Evolutionary conservation across 805 yeast species (phyloP).

Genomic region (Lachancea thermotolerans): DNA sequence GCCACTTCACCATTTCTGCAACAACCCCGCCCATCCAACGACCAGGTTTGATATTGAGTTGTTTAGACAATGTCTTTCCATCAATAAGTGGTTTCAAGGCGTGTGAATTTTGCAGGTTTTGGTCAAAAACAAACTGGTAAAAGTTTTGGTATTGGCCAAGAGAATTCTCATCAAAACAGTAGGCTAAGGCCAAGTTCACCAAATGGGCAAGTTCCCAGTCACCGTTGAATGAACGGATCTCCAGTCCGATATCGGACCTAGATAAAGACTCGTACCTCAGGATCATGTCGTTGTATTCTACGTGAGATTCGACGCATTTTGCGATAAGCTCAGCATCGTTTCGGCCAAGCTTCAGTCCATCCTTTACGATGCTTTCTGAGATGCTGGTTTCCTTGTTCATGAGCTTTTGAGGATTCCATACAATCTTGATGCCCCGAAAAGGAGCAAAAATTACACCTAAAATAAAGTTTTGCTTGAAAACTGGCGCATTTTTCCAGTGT

Average conservation of each 20-base stretch:
- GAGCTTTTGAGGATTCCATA: conserved; percentile 25
- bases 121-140: conserved; percentile 20
- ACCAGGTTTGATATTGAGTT: conserved; percentile 62
- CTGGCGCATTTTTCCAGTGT: background rate
- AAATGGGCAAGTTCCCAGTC: conserved; percentile 43
- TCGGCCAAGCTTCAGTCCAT: conserved; percentile 63
- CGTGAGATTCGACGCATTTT: conserved; percentile 34
- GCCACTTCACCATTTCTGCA: conserved; percentile 60
- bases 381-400: conserved; percentile 20
- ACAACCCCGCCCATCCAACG: conserved; percentile 70
- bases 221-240: conserved; percentile 47
- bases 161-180: conserved; percentile 14
- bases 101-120: conserved; percentile 26
- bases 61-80: conserved; percentile 59
- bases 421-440: conserved; percentile 15
- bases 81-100: conserved; percentile 59
- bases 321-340: conserved; percentile 47
- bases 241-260: conserved; percentile 56
- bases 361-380: conserved; percentile 48
- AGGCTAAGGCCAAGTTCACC: conserved; percentile 26
- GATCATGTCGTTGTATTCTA: conserved; percentile 26
- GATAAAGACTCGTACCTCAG: conserved; percentile 25
- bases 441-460: conserved; percentile 20
- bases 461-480: conserved; percentile 18
- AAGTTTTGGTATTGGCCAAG: conserved; percentile 32